These are phyloP conservation scores for Tetrapisispora namnaoensis DNA, from an alignment of 805 yeast genomes.

Conservation along the genomic window DNA sequence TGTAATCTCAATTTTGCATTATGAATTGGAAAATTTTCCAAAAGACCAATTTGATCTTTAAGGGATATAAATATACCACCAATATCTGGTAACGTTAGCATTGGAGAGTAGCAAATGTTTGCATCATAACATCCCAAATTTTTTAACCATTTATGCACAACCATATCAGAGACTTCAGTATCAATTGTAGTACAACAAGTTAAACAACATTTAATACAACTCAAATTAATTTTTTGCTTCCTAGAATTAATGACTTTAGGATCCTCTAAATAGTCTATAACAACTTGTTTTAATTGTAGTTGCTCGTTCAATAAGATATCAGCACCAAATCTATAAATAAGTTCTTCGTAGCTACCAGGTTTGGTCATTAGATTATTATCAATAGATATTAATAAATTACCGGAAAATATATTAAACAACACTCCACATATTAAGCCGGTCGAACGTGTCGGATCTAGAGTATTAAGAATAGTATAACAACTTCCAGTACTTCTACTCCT, in stretches of 20 bases:
- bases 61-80: slow-evolving; percentile 93
- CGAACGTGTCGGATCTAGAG: slow-evolving; percentile 63
- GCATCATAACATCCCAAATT: slow-evolving; percentile 82
- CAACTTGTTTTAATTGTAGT: slow-evolving; percentile 78
- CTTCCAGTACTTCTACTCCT: slow-evolving; percentile 23
- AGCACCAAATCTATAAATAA: slow-evolving; percentile 60
- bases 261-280: slow-evolving; percentile 82
- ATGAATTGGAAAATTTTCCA: slow-evolving; percentile 27
- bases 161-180: slow-evolving; percentile 82
- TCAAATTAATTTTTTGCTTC: slow-evolving; percentile 64
- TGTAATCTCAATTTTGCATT: slow-evolving; percentile 20
- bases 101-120: slow-evolving; percentile 72
- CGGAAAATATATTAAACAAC: slow-evolving; percentile 72
- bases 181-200: slow-evolving; percentile 85
- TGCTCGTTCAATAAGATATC: slow-evolving; percentile 77
- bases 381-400: slow-evolving; percentile 72
- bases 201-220: slow-evolving; percentile 78
- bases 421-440: slow-evolving; percentile 81
- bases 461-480: slow-evolving; percentile 49
- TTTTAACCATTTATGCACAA: slow-evolving; percentile 80
- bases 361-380: slow-evolving; percentile 63
- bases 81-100: slow-evolving; percentile 80
- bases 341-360: slow-evolving; percentile 80
- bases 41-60: slow-evolving; percentile 66
- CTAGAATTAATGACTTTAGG: slow-evolving; percentile 82